Conservation (phyloP, 805 yeast species). For the Myxozyma monticola region DNA sequence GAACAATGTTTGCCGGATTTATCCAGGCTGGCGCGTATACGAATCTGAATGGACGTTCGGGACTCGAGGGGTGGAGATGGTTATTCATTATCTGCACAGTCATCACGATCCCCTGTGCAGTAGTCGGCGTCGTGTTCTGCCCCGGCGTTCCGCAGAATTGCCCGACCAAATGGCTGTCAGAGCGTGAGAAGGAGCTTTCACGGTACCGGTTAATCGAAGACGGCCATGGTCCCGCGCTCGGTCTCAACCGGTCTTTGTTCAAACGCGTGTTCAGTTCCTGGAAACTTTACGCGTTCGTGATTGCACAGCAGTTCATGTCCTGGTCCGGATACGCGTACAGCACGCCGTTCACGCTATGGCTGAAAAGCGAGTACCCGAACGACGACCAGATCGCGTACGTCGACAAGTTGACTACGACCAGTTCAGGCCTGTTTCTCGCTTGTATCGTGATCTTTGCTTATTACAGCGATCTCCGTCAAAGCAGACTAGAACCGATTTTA, state of each 20-base stretch:
- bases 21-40: constrained; percentile 39
- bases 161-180: constrained; percentile 53
- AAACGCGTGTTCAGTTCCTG: constrained; percentile 22
- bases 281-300: constrained; percentile 19
- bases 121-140: constrained; percentile 53
- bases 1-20: constrained; percentile 57
- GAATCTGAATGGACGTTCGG: constrained; percentile 51
- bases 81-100: constrained; percentile 65
- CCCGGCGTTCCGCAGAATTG: constrained; percentile 67
- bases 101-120: constrained; percentile 57
- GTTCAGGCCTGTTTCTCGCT: constrained; percentile 18
- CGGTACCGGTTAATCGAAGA: constrained; percentile 43
- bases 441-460: constrained; percentile 27
- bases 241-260: constrained; percentile 16
- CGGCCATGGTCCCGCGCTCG: constrained; percentile 19
- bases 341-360: constrained; percentile 23
- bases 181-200: constrained; percentile 56
- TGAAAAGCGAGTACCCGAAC: constrained; percentile 41
- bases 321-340: constrained; percentile 25
- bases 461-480: constrained; percentile 47
- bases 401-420: constrained; percentile 49
- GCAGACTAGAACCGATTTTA: constrained; percentile 20
- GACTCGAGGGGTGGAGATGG: constrained; percentile 71
- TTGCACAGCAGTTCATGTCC: constrained; percentile 14
- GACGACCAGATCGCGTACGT: constrained; percentile 59